Evolutionary conservation across 768 basidiomycete genomes (phyloP).

Genomic region (Trametes cinnabarina): DNA sequence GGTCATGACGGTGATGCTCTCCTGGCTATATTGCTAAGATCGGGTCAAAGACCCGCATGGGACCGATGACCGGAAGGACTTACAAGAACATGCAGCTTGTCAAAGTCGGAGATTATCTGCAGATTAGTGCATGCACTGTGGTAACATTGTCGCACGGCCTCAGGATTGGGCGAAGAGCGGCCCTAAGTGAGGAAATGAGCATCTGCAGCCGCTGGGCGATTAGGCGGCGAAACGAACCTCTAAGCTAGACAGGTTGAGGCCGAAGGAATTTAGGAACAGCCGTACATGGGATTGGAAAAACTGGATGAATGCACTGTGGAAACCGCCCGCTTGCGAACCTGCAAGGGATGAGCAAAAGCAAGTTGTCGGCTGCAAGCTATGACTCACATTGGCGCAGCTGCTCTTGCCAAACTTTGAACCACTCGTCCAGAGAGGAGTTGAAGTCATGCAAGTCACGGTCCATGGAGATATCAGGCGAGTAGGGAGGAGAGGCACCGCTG

Average conservation of each 20-base stretch:
- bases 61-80: not conserved
- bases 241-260: constrained; percentile 61
- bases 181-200: not conserved
- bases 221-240: constrained; percentile 35
- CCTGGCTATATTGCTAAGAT: constrained; percentile 76
- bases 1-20: constrained; percentile 82
- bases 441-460: constrained; percentile 74
- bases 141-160: constrained; percentile 70
- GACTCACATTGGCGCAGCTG: constrained; percentile 67
- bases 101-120: constrained; percentile 73
- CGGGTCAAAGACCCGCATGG: constrained; percentile 8
- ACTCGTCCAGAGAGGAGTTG: constrained; percentile 68
- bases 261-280: constrained; percentile 83
- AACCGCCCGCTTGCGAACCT: constrained; percentile 67
- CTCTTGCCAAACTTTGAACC: constrained; percentile 68
- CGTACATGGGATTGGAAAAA: constrained; percentile 78
- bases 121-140: constrained; percentile 71
- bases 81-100: constrained; percentile 65
- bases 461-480: constrained; percentile 38
- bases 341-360: not conserved
- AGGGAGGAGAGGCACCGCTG: constrained; percentile 26
- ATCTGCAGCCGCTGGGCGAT: constrained; percentile 5
- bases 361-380: not conserved
- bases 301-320: constrained; percentile 72
- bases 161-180: constrained; percentile 39